Base-by-base conservation (phyloP, 179 eudicot genomes). In the Nepenthes alata region DNA sequence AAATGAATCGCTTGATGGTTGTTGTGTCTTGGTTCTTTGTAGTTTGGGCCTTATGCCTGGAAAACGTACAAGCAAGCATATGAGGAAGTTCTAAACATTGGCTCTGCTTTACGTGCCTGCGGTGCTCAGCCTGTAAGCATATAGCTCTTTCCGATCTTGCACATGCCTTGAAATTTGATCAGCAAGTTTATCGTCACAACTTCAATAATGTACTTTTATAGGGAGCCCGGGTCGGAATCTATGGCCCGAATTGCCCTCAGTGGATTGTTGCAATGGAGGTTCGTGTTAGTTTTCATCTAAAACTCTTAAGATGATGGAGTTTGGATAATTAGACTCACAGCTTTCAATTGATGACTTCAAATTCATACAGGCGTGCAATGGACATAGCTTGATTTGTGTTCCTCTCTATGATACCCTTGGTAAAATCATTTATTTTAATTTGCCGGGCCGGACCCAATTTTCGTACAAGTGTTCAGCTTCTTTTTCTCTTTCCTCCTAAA, bases 221-320 rank as follows among this genome's bases (percentile, higher is more conserved):
- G 98, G 96, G 96, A 55, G 83, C 85, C 62, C 73, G 89, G 66
- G 68, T 93, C 54, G 98, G 98, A 53, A 85, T 93, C 47, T 93
- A 93, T 71, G 98, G 98, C 44, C 71, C 85, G 38, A 93, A 89
- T 65, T 93, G 96, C 64, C 98, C 98, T 70, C 84, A 89, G 55
- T 93, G 98, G 98, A 78, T 89, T 49, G 77, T 82, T 60, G 96
- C 95, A 64, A 93, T 93, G 96, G 93, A 93, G 96, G 98, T 89
- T 58, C 57, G 61, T 13, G 4, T 41, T 25, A 6, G 13, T 15
- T 44, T 50, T 4, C 53, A 50, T 11, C 53, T 13, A 11, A 50
- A 50, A 3, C 53, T 11, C 11, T n/a, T 50, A 3, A 11, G 53
- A 3, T 50, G n/a, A 8, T 50, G 53, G 53, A 50, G 53, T 50